Evolutionary conservation across 1,139 yeast species (phyloP), one percentile per base, ranked within the genome.

Genomic region (Geotrichum europaeum): DNA sequence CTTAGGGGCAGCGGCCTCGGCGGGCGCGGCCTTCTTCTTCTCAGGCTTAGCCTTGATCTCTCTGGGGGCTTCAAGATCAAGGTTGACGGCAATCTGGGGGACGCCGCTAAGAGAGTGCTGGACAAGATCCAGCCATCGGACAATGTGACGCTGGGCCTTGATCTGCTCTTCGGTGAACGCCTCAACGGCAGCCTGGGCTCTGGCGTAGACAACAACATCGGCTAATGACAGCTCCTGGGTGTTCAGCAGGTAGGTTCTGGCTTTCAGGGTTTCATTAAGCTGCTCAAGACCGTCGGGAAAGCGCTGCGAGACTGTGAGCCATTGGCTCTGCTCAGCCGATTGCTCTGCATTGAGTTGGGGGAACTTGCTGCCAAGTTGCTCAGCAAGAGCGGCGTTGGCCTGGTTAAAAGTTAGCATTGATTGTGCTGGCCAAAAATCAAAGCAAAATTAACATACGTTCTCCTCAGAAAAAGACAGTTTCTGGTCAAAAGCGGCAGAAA

Each of bases 71-170:
- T 81, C 84, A 55, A 84, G 78, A 66, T 84, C 82, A 68, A 77
- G 77, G 72, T 89, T 83, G 63, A 91, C 73, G 57, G 70, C 72
- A 63, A 92, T 70, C 71, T 82, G 80, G 60, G 87, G 83, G 54
- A 87, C 80, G 51, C 84, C 65, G 22, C 24, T 36, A 52, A 75
- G 64, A 63, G 80, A 75, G 72, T 85, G 83, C 78, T 94, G 98
- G 65, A 94, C 77, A 69, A 89, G 82, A 70, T 91, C 97, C 28
- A 83, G 83, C 97, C 98, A 94, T 81, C 98, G 87, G 65, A 90
- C 78, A 64, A 91, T 79, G 75, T 92, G 98, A 81, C 97, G 88
- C 72, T 76, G 75, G 57, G 75, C 73, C 58, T 83, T 81, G 63
- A 81, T 67, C 62, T 85, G 84, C 52, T 84, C 85, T 45, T 78